phyloP scores from a whole-genome alignment of 352 stramenopile species.

The Phytopythium litorale region DNA sequence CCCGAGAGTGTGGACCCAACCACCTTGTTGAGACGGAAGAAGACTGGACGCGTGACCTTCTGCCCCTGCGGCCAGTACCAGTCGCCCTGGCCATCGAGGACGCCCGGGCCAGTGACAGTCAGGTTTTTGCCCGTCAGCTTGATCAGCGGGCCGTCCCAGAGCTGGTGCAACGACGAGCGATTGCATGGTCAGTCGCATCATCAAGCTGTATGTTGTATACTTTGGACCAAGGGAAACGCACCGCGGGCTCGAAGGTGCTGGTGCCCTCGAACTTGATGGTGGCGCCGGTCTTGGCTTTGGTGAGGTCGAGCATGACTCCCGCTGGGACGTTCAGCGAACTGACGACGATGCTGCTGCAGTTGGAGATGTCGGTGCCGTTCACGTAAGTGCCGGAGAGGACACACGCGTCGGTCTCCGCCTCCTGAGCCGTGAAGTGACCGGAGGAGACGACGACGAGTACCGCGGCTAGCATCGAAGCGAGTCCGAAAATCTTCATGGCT shows the following conservation, averaged over 20 bases:
- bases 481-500: not conserved
- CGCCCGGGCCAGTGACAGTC: constrained; percentile 26
- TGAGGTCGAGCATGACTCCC: constrained; percentile 30
- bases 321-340: constrained; percentile 22
- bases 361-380: constrained; percentile 20
- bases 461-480: not conserved
- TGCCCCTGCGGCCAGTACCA: constrained; percentile 36
- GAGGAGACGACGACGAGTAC: not conserved
- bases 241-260: constrained; percentile 21
- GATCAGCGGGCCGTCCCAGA: constrained; percentile 30
- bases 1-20: constrained; percentile 10
- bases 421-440: no score
- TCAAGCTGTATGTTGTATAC: no score
- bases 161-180: not conserved
- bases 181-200: not conserved
- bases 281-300: constrained; percentile 18
- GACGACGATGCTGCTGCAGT: constrained; percentile 22
- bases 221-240: not conserved
- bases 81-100: constrained; percentile 27
- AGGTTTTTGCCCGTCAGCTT: constrained; percentile 21
- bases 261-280: constrained; percentile 31
- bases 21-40: constrained; percentile 21
- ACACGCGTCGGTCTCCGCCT: constrained; percentile 8
- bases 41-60: constrained; percentile 21
- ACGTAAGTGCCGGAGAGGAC: constrained; percentile 33